Evolutionary conservation across 2,329 filamentous ascomycete species (phyloP).

Genomic region (Rutstroemia sp.): DNA sequence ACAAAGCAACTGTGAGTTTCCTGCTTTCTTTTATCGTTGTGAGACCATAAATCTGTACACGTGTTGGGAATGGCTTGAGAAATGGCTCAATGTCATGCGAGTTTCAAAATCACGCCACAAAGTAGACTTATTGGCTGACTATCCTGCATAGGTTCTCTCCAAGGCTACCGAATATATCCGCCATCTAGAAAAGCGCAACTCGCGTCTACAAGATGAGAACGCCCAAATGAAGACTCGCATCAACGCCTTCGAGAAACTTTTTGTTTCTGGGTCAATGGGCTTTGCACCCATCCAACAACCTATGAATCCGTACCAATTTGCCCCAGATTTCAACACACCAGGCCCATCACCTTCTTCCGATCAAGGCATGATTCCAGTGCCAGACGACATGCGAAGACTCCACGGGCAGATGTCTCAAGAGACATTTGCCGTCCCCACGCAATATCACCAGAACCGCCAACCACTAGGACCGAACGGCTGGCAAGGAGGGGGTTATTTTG

Average conservation of each 20-base stretch:
- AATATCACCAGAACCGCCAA: slow-evolving; percentile 37
- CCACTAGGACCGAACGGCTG: slow-evolving; percentile 50
- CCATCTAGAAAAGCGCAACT: slow-evolving; percentile 87
- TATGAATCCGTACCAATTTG: slow-evolving; percentile 28
- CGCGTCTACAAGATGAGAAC: slow-evolving; percentile 75
- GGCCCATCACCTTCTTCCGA: slow-evolving; percentile 29
- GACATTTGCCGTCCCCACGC: slow-evolving; percentile 26
- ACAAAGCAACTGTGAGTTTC: slow-evolving; percentile 76
- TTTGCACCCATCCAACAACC: slow-evolving; percentile 46
- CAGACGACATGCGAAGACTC: slow-evolving; percentile 49
- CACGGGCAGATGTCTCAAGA: slow-evolving; percentile 27
- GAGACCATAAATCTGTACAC: slow-evolving; percentile 1
- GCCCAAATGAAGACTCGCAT: slow-evolving; percentile 69
- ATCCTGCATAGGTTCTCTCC: slow-evolving; percentile 50
- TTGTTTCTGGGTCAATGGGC: slow-evolving; percentile 65
- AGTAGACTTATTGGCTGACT: slow-evolving; percentile 8
- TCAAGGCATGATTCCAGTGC: slow-evolving; percentile 57
- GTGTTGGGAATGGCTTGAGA: background rate
- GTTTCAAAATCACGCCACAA: slow-evolving; percentile 7
- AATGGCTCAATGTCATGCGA: slow-evolving; percentile 6
- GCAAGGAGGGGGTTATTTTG: slow-evolving; percentile 50
- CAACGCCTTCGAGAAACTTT: slow-evolving; percentile 68
- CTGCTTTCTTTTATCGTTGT: background rate
- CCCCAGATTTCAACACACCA: slow-evolving; percentile 24
- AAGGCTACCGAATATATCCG: slow-evolving; percentile 96